These are phyloP conservation scores for Capsicum baccatum DNA, from an alignment of 257 asterid species.

Conservation along the genomic window DNA sequence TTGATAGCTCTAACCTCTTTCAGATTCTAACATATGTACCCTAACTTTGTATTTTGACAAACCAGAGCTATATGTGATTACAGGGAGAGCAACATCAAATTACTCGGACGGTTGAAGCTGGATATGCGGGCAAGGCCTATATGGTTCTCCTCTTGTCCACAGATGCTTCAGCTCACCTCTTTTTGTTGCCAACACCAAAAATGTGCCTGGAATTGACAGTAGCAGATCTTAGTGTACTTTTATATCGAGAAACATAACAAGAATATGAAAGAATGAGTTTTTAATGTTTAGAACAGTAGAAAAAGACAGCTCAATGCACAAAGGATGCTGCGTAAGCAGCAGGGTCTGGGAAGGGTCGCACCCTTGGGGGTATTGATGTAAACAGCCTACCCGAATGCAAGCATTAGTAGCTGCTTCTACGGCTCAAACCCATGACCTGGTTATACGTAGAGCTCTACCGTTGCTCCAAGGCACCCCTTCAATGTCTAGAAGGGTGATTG, in stretches of 20 bases:
- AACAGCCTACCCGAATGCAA: not conserved
- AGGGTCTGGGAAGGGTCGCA: not conserved
- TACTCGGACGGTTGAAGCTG: conserved; percentile 46
- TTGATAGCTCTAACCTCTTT: conserved; percentile 22
- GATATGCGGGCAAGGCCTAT: conserved; percentile 73
- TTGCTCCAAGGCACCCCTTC: not conserved
- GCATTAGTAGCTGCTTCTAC: not conserved
- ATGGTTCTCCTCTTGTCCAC: conserved; percentile 91
- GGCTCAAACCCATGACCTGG: not conserved
- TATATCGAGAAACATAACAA: not conserved
- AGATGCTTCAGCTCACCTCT: conserved; percentile 80
- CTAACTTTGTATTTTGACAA: conserved; percentile 20
- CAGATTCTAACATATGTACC: conserved; percentile 26
- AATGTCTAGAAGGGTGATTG: not conserved
- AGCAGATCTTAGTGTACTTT: not conserved
- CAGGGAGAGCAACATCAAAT: not conserved
- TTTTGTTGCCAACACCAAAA: conserved; percentile 66
- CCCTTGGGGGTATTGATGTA: not conserved
- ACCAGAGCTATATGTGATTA: conserved; percentile 29
- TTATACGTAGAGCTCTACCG: not conserved
- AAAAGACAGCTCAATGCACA: not conserved
- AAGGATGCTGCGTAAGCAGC: not conserved
- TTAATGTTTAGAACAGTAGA: not conserved
- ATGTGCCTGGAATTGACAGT: conserved; percentile 58
- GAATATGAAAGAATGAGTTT: not conserved